These are phyloP conservation scores for Datura wrightii DNA, from an alignment of 257 asterid species.

Conservation along the genomic window DNA sequence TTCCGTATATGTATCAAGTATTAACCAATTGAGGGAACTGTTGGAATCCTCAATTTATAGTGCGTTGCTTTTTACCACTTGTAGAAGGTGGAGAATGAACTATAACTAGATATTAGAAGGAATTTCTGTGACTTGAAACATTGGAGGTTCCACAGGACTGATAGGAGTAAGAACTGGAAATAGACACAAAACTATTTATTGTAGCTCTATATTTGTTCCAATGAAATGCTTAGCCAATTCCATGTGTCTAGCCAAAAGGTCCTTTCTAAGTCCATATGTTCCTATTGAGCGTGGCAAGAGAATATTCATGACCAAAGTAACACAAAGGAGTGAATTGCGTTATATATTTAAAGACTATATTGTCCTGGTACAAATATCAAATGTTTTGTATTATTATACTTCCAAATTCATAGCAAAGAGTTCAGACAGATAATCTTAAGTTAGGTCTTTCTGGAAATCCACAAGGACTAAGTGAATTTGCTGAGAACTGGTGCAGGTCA, in stretches of 20 bases:
- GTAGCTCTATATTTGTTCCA: not conserved
- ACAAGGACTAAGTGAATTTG: not conserved
- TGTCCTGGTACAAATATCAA: not conserved
- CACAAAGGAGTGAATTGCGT: not conserved
- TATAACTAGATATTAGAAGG: not conserved
- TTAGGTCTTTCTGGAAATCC: not conserved
- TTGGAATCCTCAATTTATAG: not conserved
- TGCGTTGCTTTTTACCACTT: not conserved
- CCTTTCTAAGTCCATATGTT: not conserved
- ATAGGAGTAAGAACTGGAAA: not conserved
- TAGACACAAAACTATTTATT: not conserved
- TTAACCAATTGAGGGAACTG: not conserved
- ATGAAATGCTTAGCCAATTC: not conserved
- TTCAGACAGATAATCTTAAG: not conserved
- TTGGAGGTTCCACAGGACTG: not conserved
- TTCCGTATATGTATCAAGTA: not conserved
- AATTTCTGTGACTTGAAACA: not conserved
- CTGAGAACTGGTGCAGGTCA: not conserved
- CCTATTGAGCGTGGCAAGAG: not conserved
- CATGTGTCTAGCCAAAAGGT: not conserved
- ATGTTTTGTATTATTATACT: not conserved
- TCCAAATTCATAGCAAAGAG: not conserved
- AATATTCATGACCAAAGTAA: conserved; percentile 3
- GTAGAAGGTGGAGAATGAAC: not conserved
- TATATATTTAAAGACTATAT: not conserved